Conservation (phyloP, 306 rosid species). For the Begonia loranthoides region DNA sequence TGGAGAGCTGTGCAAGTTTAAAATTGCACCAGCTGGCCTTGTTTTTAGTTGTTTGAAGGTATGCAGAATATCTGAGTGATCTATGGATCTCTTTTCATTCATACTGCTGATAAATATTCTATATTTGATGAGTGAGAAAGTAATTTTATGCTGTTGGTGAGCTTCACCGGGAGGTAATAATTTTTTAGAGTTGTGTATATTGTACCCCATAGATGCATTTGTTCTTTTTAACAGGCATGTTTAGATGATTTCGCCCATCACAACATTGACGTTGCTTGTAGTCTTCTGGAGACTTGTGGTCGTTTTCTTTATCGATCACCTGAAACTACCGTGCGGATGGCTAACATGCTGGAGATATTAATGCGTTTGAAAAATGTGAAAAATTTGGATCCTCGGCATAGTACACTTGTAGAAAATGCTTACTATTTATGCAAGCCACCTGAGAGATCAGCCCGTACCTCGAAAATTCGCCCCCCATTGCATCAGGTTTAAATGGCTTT, state of each 20-base stretch:
- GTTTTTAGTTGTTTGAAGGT: conserved; percentile 98
- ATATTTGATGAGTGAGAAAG: too few species aligned
- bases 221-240: conserved; percentile 57
- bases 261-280: conserved; percentile 99
- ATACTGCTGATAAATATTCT: too few species aligned
- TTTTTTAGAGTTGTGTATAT: background rate
- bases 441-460: conserved; percentile 86
- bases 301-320: conserved; percentile 97
- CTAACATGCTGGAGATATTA: conserved; percentile 96
- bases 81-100: background rate
- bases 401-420: conserved; percentile 97
- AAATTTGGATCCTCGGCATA: conserved; percentile 99
- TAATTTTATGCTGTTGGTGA: too few species aligned
- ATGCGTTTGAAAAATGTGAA: conserved; percentile 98
- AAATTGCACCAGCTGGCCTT: conserved; percentile 73
- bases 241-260: conserved; percentile 96
- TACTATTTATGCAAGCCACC: conserved; percentile 99
- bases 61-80: conserved; percentile 3
- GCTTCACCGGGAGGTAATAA: too few species aligned
- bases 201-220: background rate
- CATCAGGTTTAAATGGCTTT: conserved; percentile 53
- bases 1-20: conserved; percentile 99
- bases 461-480: conserved; percentile 97
- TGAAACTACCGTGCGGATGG: conserved; percentile 89
- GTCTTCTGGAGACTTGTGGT: conserved; percentile 95